Conservation (phyloP, 495 filamentous ascomycete genomes). For the Aspergillus funiculosus region DNA sequence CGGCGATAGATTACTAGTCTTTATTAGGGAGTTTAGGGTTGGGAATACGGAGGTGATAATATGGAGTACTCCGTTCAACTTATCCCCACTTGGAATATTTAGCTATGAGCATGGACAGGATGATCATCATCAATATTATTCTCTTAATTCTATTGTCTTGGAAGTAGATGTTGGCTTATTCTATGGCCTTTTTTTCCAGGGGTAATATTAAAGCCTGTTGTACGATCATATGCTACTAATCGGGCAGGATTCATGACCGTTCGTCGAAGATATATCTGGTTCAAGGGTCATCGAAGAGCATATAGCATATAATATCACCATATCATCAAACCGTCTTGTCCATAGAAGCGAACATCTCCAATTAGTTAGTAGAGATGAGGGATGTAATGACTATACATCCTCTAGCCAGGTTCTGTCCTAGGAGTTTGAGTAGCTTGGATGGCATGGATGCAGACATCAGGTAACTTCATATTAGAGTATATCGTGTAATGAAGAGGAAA, state of each 20-base stretch:
- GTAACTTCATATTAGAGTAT: conserved; percentile 20
- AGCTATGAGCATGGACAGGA: no score
- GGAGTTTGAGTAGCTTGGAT: conserved; percentile 32
- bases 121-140: no score
- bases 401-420: conserved; percentile 52
- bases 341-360: conserved; percentile 55
- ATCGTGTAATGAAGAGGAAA: conserved; percentile 17
- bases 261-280: conserved; percentile 57
- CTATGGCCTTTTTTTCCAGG: no score
- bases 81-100: no score
- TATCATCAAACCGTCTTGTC: conserved; percentile 55
- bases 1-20: no score
- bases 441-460: conserved; percentile 16
- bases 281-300: conserved; percentile 59
- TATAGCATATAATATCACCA: conserved; percentile 66
- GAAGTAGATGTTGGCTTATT: no score
- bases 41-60: no score
- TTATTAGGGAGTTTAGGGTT: no score
- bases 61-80: no score
- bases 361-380: conserved; percentile 60
- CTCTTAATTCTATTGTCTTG: no score
- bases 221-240: conserved; percentile 56
- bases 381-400: conserved; percentile 60
- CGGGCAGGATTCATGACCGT: conserved; percentile 50
- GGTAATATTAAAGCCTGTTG: conserved; percentile 55